phyloP scores from a whole-genome alignment of 306 rosid genomes.

The Medicago truncatula region DNA sequence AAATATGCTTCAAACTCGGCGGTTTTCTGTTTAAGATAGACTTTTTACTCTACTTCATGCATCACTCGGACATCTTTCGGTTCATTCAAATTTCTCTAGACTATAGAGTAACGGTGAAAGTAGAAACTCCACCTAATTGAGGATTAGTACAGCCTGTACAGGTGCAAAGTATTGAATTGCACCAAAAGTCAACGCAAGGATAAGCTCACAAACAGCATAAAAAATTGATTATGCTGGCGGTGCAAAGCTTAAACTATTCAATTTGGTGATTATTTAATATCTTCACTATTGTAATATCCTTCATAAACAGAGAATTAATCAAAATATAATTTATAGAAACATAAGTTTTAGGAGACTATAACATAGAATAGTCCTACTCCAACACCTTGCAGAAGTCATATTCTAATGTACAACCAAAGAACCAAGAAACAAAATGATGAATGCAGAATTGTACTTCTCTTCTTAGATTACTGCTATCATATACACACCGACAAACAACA shows the following conservation, averaged over 20 bases:
- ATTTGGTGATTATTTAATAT: slow-evolving; percentile 1
- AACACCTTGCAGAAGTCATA: slow-evolving; percentile 28
- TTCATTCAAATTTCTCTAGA: slow-evolving; percentile 5
- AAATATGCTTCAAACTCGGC: slow-evolving; percentile 1
- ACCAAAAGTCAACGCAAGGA: slow-evolving; percentile 5
- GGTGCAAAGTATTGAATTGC: background rate
- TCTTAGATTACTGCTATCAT: background rate
- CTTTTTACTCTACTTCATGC: background rate
- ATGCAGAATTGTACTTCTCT: slow-evolving; percentile 11
- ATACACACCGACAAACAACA: background rate
- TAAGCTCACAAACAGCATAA: background rate
- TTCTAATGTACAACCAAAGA: background rate
- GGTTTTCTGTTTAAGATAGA: slow-evolving; percentile 23
- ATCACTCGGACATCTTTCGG: background rate
- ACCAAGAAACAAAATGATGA: slow-evolving; percentile 25
- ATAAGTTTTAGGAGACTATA: slow-evolving; percentile 8
- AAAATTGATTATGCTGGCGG: slow-evolving; percentile 13
- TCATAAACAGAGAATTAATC: slow-evolving; percentile 9
- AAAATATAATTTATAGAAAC: background rate
- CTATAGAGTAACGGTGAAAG: background rate
- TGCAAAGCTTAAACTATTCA: background rate
- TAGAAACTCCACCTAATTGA: slow-evolving; percentile 8
- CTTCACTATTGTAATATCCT: slow-evolving; percentile 4
- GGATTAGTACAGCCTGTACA: background rate
- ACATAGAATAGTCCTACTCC: slow-evolving; percentile 9